Percentiles rank a stretch among this genome's conserved stretches.
Conservation (phyloP, 2,329 filamentous ascomycete species). For the Exophiala phaeomuriformis region DNA sequence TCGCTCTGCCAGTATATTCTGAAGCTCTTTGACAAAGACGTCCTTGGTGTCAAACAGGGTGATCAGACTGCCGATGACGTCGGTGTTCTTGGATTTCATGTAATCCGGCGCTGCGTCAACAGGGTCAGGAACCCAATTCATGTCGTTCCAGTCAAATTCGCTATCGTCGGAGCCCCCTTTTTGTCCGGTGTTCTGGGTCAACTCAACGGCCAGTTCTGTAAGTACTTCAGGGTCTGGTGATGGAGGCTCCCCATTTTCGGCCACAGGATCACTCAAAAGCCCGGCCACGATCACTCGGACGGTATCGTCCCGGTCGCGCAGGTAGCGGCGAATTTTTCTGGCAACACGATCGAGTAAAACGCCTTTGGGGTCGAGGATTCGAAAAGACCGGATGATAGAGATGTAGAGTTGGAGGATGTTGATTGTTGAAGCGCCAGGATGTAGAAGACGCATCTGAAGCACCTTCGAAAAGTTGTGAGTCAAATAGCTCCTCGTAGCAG, state of each 20-base stretch:
- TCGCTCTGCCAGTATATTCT: conserved; percentile 78
- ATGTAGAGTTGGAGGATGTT: conserved; percentile 63
- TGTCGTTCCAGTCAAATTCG: conserved; percentile 81
- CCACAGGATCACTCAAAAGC: conserved; percentile 49
- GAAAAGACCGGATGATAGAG: conserved; percentile 58
- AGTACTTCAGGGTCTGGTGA: conserved; percentile 32
- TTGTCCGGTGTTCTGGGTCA: conserved; percentile 27
- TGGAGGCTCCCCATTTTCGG: conserved; percentile 30
- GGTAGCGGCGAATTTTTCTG: conserved; percentile 55
- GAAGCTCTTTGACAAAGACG: conserved; percentile 88
- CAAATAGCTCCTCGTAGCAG: conserved; percentile 49
- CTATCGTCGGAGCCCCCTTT: conserved; percentile 46
- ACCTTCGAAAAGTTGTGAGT: conserved; percentile 49
- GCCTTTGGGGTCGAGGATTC: conserved; percentile 56
- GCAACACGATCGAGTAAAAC: conserved; percentile 61
- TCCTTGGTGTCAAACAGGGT: conserved; percentile 83
- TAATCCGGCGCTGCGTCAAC: conserved; percentile 90
- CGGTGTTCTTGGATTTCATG: conserved; percentile 77
- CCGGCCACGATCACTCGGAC: conserved; percentile 59
- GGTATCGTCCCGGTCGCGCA: conserved; percentile 59
- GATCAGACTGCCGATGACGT: conserved; percentile 86
- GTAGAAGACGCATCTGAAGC: conserved; percentile 49
- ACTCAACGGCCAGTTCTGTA: conserved; percentile 38
- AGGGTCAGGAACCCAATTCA: conserved; percentile 88
- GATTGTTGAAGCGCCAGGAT: conserved; percentile 58